phyloP scores from a whole-genome alignment of 2,329 filamentous ascomycete genomes.

The Colletotrichum eremochloae region DNA sequence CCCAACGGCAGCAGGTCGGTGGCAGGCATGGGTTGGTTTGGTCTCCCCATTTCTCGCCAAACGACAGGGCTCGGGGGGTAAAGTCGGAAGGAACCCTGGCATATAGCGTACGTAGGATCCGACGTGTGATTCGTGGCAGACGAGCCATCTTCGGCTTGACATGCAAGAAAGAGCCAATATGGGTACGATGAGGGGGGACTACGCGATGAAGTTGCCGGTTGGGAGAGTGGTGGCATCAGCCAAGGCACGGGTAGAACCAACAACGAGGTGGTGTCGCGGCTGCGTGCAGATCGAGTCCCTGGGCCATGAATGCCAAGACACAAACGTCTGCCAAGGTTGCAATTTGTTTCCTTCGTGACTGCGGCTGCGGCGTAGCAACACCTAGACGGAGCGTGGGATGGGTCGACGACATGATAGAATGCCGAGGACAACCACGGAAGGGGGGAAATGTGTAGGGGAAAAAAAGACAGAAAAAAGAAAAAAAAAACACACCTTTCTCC shows the following conservation, averaged over 20 bases:
- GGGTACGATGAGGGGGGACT: neutral
- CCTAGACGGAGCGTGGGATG: neutral
- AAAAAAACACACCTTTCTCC: neutral
- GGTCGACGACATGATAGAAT: neutral
- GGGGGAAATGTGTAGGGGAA: neutral
- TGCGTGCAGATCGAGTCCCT: constrained; percentile 21
- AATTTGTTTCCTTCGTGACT: too few species aligned
- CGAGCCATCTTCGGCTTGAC: neutral
- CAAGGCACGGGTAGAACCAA: constrained; percentile 19
- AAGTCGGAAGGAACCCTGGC: neutral
- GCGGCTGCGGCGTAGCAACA: neutral
- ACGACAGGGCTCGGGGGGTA: neutral
- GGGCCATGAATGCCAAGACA: constrained; percentile 20
- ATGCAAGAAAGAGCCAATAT: constrained; percentile 24
- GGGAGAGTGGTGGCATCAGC: constrained; percentile 27
- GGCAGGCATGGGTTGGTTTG: neutral
- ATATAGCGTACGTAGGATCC: neutral
- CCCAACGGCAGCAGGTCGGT: constrained; percentile 24
- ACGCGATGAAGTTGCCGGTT: constrained; percentile 10
- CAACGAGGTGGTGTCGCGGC: constrained; percentile 2
- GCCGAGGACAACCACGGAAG: constrained; percentile 5
- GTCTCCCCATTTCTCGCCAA: constrained; percentile 14
- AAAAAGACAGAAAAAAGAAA: neutral
- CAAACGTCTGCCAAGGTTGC: neutral
- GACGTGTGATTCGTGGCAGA: constrained; percentile 20